Base-by-base conservation (phyloP, 2,329 filamentous ascomycete species). In the Colletotrichum viniferum region DNA sequence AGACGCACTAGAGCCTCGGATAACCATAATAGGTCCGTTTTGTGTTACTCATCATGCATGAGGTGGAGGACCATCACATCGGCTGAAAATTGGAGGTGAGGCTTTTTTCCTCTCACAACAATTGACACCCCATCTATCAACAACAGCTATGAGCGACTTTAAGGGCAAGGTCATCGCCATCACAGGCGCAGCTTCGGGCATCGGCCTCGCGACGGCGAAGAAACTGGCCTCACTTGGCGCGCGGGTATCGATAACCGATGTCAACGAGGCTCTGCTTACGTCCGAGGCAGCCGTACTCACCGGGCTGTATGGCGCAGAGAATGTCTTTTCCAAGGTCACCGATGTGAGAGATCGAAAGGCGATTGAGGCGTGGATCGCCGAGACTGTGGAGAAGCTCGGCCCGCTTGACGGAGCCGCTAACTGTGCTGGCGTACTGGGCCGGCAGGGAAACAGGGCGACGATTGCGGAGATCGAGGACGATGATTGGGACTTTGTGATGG, bases 151-250 rank as follows among this genome's bases (percentile, higher is more conserved):
- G 69, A 34, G 60, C 73, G 56, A 43, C 55, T 76, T 82, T n/a
- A 65, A 76, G 14, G 78, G 73, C 76, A 89, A 87, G 80, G 84
- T 89, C 61, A 85, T 89, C 74, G 86, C 86, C 72, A 79, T 90
- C 36, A 89, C 88, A 5, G 88, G 89, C 38, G 86, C 86, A 2
- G 86, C 85, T 1, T 84, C 83, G 7, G 89, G 89, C n/a, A 90
- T 90, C 67, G 89, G 88, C 36, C 83, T 87, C 21, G 86, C 86
- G 12, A 87, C 87, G 8, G 86, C 88, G 9, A 82, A 84, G n/a
- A 82, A 86, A 26, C 83, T 89, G 3, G 84, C 86, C 60, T 78
- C 81, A 2, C 82, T 83, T 26, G 88, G 88, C 32, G 88, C 87
- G 4, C 81, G 77, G 5, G 78, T 91, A 9, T 88, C 88, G 4